A percentile compares a stretch with the other conserved stretches of the same genome.
These are phyloP conservation scores for Wickerhamiella parazyma DNA, from an alignment of 805 yeast species.

Conservation along the genomic window DNA sequence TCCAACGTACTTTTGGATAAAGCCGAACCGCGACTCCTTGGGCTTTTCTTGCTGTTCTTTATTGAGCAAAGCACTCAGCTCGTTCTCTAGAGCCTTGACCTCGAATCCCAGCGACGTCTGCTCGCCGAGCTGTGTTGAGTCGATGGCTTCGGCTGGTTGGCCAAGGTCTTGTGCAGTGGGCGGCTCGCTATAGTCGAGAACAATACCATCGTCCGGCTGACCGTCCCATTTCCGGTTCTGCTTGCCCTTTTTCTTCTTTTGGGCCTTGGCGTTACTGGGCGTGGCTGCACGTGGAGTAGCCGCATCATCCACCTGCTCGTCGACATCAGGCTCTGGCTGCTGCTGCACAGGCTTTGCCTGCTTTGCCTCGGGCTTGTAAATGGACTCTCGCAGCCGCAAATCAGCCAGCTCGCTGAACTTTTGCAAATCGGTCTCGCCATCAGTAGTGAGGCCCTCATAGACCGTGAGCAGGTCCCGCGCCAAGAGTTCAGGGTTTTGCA, in stretches of 20 bases:
- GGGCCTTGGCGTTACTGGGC: conserved; percentile 13
- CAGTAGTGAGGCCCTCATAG: conserved; percentile 21
- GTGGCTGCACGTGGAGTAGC: conserved; percentile 7
- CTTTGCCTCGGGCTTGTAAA: background rate
- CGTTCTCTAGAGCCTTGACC: conserved; percentile 47
- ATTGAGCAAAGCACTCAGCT: conserved; percentile 32
- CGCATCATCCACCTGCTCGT: background rate
- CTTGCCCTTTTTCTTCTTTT: conserved; percentile 24
- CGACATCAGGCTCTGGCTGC: background rate
- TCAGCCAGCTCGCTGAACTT: conserved; percentile 24
- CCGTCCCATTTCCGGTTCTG: conserved; percentile 51
- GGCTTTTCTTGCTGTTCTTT: conserved; percentile 17
- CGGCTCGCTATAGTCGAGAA: conserved; percentile 42
- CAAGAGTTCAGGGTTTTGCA: conserved; percentile 24
- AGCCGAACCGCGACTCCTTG: conserved; percentile 34
- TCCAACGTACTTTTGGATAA: conserved; percentile 48
- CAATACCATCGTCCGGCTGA: conserved; percentile 31
- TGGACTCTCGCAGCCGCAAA: conserved; percentile 19
- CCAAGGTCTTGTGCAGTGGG: conserved; percentile 18
- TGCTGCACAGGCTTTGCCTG: background rate
- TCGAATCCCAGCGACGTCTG: conserved; percentile 43
- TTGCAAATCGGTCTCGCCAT: conserved; percentile 14
- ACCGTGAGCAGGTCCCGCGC: conserved; percentile 25
- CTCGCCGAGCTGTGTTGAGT: conserved; percentile 15
- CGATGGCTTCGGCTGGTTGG: background rate